Percentiles rank a stretch among this genome's conserved stretches.
phyloP scores from a whole-genome alignment of 768 basidiomycete genomes.

The Suillus placidus region DNA sequence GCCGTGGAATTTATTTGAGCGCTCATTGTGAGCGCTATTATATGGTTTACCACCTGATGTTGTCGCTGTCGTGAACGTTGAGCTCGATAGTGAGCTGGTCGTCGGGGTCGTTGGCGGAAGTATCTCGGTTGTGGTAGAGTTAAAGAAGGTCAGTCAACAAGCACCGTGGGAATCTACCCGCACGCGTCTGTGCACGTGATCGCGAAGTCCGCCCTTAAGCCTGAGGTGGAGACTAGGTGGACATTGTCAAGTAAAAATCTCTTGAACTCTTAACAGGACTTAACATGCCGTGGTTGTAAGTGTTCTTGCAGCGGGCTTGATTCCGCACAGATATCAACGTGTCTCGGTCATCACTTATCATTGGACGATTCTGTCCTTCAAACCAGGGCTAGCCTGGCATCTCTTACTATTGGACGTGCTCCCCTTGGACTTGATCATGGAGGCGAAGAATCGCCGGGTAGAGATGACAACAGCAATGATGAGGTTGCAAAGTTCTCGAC shows the following conservation, averaged over 20 bases:
- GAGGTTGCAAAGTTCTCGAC: neutral
- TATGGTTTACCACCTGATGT: constrained; percentile 14
- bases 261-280: neutral
- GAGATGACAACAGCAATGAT: neutral
- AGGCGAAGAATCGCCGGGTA: constrained; percentile 2
- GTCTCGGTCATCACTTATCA: neutral
- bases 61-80: constrained; percentile 22
- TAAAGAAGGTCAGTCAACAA: constrained; percentile 11
- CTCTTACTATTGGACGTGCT: neutral
- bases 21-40: constrained; percentile 31
- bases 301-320: neutral
- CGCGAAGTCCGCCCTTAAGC: constrained; percentile 15
- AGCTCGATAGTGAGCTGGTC: constrained; percentile 12
- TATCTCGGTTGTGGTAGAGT: constrained; percentile 12
- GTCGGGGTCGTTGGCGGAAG: constrained; percentile 17
- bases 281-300: neutral
- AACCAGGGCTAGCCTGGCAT: neutral
- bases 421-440: constrained; percentile 12
- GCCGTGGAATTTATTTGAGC: constrained; percentile 31
- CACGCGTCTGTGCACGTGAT: constrained; percentile 35
- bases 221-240: too few species aligned
- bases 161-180: constrained; percentile 30
- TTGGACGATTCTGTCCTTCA: neutral
- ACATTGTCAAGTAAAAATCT: neutral
- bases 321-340: neutral